phyloP scores from a whole-genome alignment of 306 rosid species.

The Acacia crassicarpa region DNA sequence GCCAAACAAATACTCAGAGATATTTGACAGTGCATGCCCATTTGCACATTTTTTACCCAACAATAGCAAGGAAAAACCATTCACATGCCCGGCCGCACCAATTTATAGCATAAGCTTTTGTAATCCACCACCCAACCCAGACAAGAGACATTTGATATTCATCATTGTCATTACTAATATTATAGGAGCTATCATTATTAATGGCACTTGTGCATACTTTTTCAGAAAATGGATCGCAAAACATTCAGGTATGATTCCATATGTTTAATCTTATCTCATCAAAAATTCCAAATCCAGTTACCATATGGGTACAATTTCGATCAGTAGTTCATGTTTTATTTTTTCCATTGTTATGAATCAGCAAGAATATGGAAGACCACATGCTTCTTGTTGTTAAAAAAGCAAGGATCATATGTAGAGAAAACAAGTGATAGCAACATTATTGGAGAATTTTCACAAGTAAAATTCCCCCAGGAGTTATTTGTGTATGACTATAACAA shows the following conservation, averaged over 20 bases:
- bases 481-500: background rate
- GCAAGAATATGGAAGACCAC: background rate
- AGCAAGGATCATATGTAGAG: background rate
- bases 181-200: background rate
- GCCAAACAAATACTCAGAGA: slow-evolving; percentile 64
- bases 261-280: background rate
- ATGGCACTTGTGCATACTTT: background rate
- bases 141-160: background rate
- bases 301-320: background rate
- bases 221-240: background rate
- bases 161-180: background rate
- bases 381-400: background rate
- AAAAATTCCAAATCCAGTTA: too few relatives aligned
- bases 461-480: background rate
- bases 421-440: background rate
- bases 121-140: slow-evolving; percentile 54
- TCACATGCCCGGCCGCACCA: slow-evolving; percentile 56
- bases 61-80: slow-evolving; percentile 45
- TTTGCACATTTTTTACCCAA: slow-evolving; percentile 75
- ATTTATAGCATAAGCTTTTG: slow-evolving; percentile 76
- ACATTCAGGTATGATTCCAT: background rate
- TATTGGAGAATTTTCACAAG: background rate
- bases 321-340: too few relatives aligned
- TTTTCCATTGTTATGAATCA: background rate
- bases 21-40: slow-evolving; percentile 78